Percentiles rank a stretch among this genome's conserved stretches.
phyloP scores from a whole-genome alignment of 2,329 filamentous ascomycete species.

The Teratosphaeria zuluensis region DNA sequence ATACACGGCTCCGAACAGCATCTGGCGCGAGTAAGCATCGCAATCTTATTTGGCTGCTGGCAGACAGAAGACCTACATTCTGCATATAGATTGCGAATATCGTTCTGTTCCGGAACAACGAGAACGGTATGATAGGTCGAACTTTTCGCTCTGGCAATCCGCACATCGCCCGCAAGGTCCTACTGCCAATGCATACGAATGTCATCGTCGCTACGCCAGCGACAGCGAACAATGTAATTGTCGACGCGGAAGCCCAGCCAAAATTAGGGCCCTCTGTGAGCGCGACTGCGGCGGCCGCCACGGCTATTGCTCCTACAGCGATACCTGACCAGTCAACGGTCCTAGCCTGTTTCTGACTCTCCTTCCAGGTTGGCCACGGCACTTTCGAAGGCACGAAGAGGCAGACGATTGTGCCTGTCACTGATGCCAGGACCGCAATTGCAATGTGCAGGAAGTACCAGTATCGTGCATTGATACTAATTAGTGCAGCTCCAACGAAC shows the following conservation, averaged over 20 bases:
- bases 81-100: constrained; percentile 12
- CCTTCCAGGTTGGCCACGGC: not conserved
- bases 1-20: constrained; percentile 14
- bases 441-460: constrained; percentile 8
- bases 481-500: constrained; percentile 11
- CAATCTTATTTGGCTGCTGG: not conserved
- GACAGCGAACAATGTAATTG: constrained; percentile 7
- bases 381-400: constrained; percentile 5
- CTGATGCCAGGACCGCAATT: constrained; percentile 5
- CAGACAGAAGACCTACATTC: constrained; percentile 3
- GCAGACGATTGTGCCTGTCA: constrained; percentile 2
- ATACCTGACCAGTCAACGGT: constrained; percentile 14
- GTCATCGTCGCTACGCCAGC: constrained; percentile 1
- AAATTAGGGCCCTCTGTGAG: constrained; percentile 8
- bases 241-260: not conserved
- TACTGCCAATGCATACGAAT: constrained; percentile 8
- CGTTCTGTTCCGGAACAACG: constrained; percentile 14
- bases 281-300: constrained; percentile 8
- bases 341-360: constrained; percentile 4
- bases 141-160: constrained; percentile 1
- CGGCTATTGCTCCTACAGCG: constrained; percentile 5
- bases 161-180: not conserved
- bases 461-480: not conserved
- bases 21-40: not conserved
- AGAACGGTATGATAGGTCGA: constrained; percentile 15